Evolutionary conservation across 495 filamentous ascomycete genomes (phyloP), one percentile per base, ranked within the genome.

Genomic region (Physcia stellaris): DNA sequence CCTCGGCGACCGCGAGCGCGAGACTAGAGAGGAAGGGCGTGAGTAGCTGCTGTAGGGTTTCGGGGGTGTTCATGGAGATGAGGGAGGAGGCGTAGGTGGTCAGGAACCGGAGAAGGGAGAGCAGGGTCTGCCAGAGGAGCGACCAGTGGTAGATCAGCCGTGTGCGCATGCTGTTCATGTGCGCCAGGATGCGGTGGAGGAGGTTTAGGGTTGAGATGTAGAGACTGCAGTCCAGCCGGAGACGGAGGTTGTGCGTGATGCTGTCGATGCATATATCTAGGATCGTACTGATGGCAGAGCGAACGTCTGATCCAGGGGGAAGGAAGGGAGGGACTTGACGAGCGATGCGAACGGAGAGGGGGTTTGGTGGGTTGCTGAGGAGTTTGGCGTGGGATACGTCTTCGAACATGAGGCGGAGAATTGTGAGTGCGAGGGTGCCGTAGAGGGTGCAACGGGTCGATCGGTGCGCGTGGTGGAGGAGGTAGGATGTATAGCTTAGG

Each of bases 91-190:
- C 71, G 53, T 96, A 95, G 30, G 77, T 83, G 22, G 80, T 84
- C 26, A 95, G 69, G 64, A 96, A 96, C 34, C 85, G 83, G 55
- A 95, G 77, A 34, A 95, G 77, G 19, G 83, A 80, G 17, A 96
- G 75, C 12, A 98, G 71, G 4, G 80, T 81, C 40, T 87, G 79
- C 77, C 92, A 98, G 22, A 96, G 70, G 42, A 96, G 84, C 19
- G 86, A 78, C 92, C 92, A 98, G 63, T 98, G 92, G 55, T 94
- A 95, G 13, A 66, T 56, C 22, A 90, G 65, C 28, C 83, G 71
- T 40, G 77, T 83, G 45, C 83, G 77, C 37, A 78, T 83, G 42
- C 77, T 75, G 30, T 80, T 81, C 12, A 94, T 70, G 60, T 86
- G 87, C 16, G 85, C 83, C 36, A 93, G 65, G 40, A 88, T 63